Percentiles rank a stretch among this genome's conserved stretches.
These are phyloP conservation scores for Oldenlandia corymbosa DNA, from an alignment of 257 asterid genomes.

Conservation along the genomic window DNA sequence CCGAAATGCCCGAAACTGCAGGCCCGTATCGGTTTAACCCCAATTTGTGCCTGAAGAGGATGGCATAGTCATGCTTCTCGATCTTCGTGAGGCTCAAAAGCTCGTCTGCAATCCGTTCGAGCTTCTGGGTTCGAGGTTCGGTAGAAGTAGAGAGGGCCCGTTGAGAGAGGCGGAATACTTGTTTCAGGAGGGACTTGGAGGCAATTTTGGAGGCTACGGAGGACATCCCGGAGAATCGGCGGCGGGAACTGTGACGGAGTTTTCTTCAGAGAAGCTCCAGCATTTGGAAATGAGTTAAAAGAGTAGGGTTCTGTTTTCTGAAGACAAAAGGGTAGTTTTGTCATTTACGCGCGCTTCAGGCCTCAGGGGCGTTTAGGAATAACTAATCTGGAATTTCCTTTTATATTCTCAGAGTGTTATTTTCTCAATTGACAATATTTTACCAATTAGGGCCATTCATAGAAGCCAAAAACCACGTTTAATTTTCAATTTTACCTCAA, in stretches of 20 bases:
- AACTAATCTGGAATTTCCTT: too few relatives aligned
- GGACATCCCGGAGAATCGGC: constrained; percentile 29
- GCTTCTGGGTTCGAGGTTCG: constrained; percentile 46
- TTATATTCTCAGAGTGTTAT: too few relatives aligned
- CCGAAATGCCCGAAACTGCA: constrained; percentile 28
- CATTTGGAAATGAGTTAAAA: constrained; percentile 15
- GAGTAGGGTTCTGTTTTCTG: constrained; percentile 7
- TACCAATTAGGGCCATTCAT: too few relatives aligned
- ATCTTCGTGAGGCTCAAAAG: constrained; percentile 59
- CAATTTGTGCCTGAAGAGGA: constrained; percentile 59
- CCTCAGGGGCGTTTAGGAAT: too few relatives aligned
- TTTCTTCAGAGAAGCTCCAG: constrained; percentile 14
- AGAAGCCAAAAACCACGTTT: too few relatives aligned
- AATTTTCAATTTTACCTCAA: too few relatives aligned
- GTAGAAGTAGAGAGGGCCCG: constrained; percentile 38
- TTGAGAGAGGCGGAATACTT: constrained; percentile 21
- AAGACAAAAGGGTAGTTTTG: not conserved
- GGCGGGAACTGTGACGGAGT: constrained; percentile 8
- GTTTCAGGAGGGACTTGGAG: constrained; percentile 28
- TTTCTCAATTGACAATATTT: too few relatives aligned
- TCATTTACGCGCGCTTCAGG: too few relatives aligned
- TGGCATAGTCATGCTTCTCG: constrained; percentile 68
- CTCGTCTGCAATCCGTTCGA: constrained; percentile 72
- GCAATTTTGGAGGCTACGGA: too few relatives aligned
- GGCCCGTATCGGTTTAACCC: constrained; percentile 64